Evolutionary conservation across 805 yeast species (phyloP), one percentile per base, ranked within the genome.

Genomic region (Suhomyces faveliae): DNA sequence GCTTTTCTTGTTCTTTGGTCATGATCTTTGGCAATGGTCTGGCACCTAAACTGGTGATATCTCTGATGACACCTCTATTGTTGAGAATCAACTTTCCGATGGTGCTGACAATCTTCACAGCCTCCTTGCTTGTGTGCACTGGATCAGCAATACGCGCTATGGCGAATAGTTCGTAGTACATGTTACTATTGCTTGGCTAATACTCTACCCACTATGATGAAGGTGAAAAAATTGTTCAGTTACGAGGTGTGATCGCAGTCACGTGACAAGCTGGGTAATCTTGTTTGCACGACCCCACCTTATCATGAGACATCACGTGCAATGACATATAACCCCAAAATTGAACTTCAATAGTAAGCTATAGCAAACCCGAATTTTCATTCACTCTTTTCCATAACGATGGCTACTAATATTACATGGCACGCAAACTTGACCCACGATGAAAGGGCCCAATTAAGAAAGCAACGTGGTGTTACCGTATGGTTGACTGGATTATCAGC

Each of bases 361-460:
- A 24, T 24, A 6, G 27, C 20, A 33, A 17, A 1, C 4, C 5
- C 5, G 25, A 24, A 24, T n/a, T 37, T 37, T 37, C 15, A 37
- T 6, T 19, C 13, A 20, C n/a, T 23, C 12, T 17, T 37, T 21
- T 37, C 40, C 11, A 19, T 21, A 37, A 66, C 51, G 57, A 92
- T 92, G 97, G 94, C 97, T 55, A 85, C 96, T 37, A 92, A 92
- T 65, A 89, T 92, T 67, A 90, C 97, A 55, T 92, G 98, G 97
- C 97, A 92, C 73, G 83, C 81, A 57, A 92, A 94, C 62, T 74
- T 92, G 58, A 84, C 94, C 19, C 89, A 86, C 67, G 83, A 76
- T 17, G 96, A 92, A 71, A 87, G 98, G 61, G 70, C 80, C 42
- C 70, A 65, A 23, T 71, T 87, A 48, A 81, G 88, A 51, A 83